Evolutionary conservation across 805 yeast genomes (phyloP).

Genomic region (Wickerhamomyces pijperi): DNA sequence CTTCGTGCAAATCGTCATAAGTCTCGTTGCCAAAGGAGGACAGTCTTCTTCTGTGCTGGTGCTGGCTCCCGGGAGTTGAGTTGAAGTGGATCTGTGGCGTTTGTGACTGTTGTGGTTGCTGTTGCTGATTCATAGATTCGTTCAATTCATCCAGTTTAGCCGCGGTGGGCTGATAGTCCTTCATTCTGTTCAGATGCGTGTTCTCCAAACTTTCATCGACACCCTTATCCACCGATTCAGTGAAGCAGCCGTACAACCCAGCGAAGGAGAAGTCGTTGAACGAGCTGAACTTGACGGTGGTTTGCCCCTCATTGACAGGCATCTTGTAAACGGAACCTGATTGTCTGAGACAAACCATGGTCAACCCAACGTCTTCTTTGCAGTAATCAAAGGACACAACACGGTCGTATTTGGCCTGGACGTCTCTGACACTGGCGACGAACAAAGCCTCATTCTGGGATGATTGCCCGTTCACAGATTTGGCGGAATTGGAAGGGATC

Average conservation of each 20-base stretch:
- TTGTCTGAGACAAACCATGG: constrained; percentile 69
- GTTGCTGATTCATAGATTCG: too few relatives aligned
- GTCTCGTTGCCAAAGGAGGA: background rate
- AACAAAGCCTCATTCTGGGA: constrained; percentile 50
- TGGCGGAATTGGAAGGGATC: constrained; percentile 29
- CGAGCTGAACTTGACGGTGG: constrained; percentile 53
- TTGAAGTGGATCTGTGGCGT: background rate
- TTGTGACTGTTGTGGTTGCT: too few relatives aligned
- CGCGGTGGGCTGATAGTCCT: background rate
- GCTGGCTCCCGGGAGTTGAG: too few relatives aligned
- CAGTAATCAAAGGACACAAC: constrained; percentile 76
- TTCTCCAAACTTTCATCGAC: constrained; percentile 20
- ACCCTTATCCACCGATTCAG: constrained; percentile 21
- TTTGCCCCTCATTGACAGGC: constrained; percentile 60
- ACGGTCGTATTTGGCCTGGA: constrained; percentile 65
- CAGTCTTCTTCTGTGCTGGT: too few relatives aligned
- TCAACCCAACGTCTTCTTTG: constrained; percentile 33
- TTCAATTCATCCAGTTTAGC: background rate
- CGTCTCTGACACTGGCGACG: constrained; percentile 67
- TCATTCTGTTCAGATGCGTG: background rate
- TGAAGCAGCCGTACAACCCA: constrained; percentile 45
- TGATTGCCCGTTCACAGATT: too few relatives aligned
- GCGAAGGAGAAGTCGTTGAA: constrained; percentile 52
- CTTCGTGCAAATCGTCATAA: background rate
- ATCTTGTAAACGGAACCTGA: constrained; percentile 80